These are phyloP conservation scores for Usnea hakonensis DNA, from an alignment of 495 filamentous ascomycete species.

Conservation along the genomic window DNA sequence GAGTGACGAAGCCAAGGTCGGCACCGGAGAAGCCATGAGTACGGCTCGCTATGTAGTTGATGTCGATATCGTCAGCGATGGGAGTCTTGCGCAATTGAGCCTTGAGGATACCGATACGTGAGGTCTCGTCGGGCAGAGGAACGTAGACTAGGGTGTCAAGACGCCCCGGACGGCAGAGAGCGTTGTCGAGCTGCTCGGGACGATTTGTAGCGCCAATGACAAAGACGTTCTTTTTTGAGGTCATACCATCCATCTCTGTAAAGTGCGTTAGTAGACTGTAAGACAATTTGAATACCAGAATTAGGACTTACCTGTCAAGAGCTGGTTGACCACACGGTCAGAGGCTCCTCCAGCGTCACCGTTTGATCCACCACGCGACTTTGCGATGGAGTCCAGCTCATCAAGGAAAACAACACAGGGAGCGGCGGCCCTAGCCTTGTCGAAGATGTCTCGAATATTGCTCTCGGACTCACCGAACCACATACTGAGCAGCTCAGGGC, in stretches of 20 bases:
- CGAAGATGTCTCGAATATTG: constrained; percentile 99
- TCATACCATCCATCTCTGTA: constrained; percentile 97
- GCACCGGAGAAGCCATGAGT: constrained; percentile 99
- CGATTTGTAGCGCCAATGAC: constrained; percentile 98
- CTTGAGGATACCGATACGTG: constrained; percentile 80
- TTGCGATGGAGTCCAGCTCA: constrained; percentile 97
- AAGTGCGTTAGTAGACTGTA: constrained; percentile 36
- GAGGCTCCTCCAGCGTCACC: constrained; percentile 97
- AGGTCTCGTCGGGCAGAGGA: constrained; percentile 83
- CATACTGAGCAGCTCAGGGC: constrained; percentile 95
- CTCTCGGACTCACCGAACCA: constrained; percentile 99
- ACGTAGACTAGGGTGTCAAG: constrained; percentile 98
- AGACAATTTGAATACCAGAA: constrained; percentile 1
- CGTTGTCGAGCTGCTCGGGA: constrained; percentile 96
- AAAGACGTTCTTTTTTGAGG: constrained; percentile 99
- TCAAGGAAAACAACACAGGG: constrained; percentile 99
- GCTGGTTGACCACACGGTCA: constrained; percentile 99
- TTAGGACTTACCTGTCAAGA: constrained; percentile 77
- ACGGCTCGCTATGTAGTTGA: constrained; percentile 88
- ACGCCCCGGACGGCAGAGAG: constrained; percentile 95
- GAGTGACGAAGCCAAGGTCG: constrained; percentile 97
- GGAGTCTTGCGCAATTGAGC: constrained; percentile 98
- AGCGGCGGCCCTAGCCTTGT: constrained; percentile 97
- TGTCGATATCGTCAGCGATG: constrained; percentile 76
- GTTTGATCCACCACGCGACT: constrained; percentile 94